Conservation (phyloP, 2,329 filamentous ascomycete species). For the Lomentospora prolificans region DNA sequence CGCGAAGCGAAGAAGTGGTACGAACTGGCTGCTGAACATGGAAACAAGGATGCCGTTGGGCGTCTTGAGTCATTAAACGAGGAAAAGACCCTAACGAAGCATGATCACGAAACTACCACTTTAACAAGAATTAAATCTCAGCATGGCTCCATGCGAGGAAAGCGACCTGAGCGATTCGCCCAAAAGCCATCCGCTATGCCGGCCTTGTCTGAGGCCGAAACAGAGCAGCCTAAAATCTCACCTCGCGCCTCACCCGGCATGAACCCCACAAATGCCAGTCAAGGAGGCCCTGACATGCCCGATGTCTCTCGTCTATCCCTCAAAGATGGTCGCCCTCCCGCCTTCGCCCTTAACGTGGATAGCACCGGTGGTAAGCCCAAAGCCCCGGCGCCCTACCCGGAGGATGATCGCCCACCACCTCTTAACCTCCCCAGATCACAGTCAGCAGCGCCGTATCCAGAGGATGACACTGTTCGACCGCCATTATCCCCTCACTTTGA, state of each 20-base stretch:
- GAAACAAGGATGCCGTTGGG: constrained; percentile 77
- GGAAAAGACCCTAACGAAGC: constrained; percentile 75
- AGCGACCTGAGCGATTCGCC: constrained; percentile 50
- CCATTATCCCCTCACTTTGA: constrained; percentile 31
- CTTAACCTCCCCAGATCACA: constrained; percentile 32
- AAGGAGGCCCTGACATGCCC: constrained; percentile 18
- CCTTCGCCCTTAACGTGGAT: constrained; percentile 39
- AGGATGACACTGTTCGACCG: constrained; percentile 33
- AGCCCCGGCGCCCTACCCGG: constrained; percentile 59
- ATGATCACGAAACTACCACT: constrained; percentile 87
- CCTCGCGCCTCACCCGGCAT: constrained; percentile 13
- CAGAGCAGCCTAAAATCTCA: constrained; percentile 13
- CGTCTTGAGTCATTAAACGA: constrained; percentile 77
- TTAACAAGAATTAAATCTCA: constrained; percentile 79
- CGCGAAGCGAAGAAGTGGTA: constrained; percentile 84
- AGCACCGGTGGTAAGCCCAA: constrained; percentile 31
- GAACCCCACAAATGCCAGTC: constrained; percentile 12
- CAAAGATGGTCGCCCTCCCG: constrained; percentile 30
- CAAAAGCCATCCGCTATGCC: constrained; percentile 33
- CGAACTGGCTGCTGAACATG: constrained; percentile 74
- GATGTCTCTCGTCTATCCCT: constrained; percentile 24
- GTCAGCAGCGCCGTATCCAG: constrained; percentile 42
- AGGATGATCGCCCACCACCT: constrained; percentile 52
- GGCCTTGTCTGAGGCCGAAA: constrained; percentile 33
- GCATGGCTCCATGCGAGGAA: constrained; percentile 58